Base-by-base conservation (phyloP, 306 rosid species). In the Trifolium subterraneum region DNA sequence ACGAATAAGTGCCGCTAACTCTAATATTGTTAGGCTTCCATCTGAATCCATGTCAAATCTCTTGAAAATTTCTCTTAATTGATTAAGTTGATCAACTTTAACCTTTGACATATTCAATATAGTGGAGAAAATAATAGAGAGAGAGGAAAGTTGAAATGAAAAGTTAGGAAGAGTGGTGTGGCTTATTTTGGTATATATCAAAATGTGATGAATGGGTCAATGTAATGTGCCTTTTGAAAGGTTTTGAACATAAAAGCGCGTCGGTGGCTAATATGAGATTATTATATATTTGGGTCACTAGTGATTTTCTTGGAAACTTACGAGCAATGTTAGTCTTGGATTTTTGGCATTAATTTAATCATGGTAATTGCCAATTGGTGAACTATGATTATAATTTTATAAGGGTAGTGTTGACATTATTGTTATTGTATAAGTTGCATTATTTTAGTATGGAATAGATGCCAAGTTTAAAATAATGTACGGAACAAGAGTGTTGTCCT, bases 31-130 rank as follows among this genome's bases (percentile, higher is more conserved):
- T 15, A 93, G 80, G 79, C 96, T 93, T 8, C 98, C 98, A 27
- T 93, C 96, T 3, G 92, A 85, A 52, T 89, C 93, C 93, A 89
- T 85, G 85, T 91, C 98, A 11, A 93, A 93, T 50, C 96, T 67
- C 3, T 71, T 74, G 29, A 93, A 93, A 0, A 93, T 87, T 36
- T 86, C 84, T 39, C 84, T 65, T 14, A 93, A 36, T 39, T 91
- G 92, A 13, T 85, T 80, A 0, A 87, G 68, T 50, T 89, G 92
- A 22, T 85, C 83, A 42, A 72, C 84, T 68, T 68, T 73, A 60
- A 79, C 75, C 63, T 68, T 54, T 58, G 81, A 77, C 96, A 90
- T 89, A 2, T 42, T 72, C 0, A 29, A 10, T 33, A 47, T 51
- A 8, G 14, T 41, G 13, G 47, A 44, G 7, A 44, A 12, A 22